These are phyloP conservation scores for Zea luxurians DNA, from an alignment of 176 grass and related monocot genomes.

Conservation along the genomic window DNA sequence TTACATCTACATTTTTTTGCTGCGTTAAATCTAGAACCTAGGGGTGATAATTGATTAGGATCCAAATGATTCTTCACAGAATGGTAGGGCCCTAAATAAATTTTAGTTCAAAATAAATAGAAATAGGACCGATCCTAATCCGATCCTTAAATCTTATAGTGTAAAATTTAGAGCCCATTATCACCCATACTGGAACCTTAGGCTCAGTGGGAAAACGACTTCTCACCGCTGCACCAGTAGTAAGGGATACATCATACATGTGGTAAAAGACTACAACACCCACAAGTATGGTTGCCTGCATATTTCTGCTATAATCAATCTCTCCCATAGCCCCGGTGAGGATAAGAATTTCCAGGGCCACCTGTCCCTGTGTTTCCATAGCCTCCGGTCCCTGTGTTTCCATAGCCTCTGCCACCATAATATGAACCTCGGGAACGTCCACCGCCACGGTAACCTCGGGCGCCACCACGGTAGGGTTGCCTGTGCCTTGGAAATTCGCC, in stretches of 20 bases:
- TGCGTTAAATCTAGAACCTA: no score
- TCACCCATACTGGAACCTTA: no score
- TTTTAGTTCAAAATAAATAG: no score
- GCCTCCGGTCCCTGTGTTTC: constrained; percentile 27
- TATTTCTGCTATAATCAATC: constrained; percentile 21
- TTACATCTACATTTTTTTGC: no score
- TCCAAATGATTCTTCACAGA: no score
- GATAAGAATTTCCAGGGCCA: constrained; percentile 45
- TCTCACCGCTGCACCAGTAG: no score
- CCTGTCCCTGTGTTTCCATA: constrained; percentile 45
- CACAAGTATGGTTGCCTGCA: constrained; percentile 8
- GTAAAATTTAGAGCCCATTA: no score
- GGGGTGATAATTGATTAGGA: no score
- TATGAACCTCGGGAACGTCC: constrained; percentile 55
- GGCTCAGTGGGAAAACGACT: no score
- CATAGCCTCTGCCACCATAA: constrained; percentile 60
- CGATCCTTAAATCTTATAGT: no score
- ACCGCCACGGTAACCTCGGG: constrained; percentile 54
- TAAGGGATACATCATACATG: constrained; percentile 23
- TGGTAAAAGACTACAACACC: constrained; percentile 40
- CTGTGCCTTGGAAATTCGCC: constrained; percentile 65
- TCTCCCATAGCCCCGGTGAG: constrained; percentile 41
- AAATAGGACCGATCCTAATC: no score
- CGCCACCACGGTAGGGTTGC: constrained; percentile 52
- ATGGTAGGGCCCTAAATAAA: no score